phyloP scores from a whole-genome alignment of 1,284 basidiomycete species.

The Fomitopsis palustris region DNA sequence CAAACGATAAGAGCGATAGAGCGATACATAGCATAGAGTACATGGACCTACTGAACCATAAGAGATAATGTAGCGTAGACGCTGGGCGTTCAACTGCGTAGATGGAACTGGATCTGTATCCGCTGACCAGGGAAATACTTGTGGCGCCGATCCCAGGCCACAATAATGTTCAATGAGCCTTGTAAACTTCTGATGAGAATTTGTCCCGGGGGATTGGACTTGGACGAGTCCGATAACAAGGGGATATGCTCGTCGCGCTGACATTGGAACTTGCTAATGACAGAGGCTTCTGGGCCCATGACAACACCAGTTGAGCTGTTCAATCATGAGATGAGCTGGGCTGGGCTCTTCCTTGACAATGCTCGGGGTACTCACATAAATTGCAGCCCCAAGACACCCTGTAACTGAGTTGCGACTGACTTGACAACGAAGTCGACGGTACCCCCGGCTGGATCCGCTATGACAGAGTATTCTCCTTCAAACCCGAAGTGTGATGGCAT shows the following conservation, averaged over 20 bases:
- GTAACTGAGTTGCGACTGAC: slow-evolving; percentile 34
- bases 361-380: slow-evolving; percentile 36
- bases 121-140: slow-evolving; percentile 46
- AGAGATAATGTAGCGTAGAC: not conserved
- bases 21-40: not conserved
- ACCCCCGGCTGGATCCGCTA: slow-evolving; percentile 38
- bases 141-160: slow-evolving; percentile 50
- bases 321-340: not conserved
- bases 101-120: slow-evolving; percentile 46
- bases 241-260: slow-evolving; percentile 31
- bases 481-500: slow-evolving; percentile 39
- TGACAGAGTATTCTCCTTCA: slow-evolving; percentile 51
- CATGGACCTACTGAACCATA: not conserved
- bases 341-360: not conserved
- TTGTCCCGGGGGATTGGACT: not conserved
- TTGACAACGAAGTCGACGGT: slow-evolving; percentile 32
- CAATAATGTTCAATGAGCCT: slow-evolving; percentile 48
- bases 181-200: slow-evolving; percentile 31
- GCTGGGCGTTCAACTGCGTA: slow-evolving; percentile 35
- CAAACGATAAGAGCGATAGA: not conserved
- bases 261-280: slow-evolving; percentile 39
- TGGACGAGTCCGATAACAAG: slow-evolving; percentile 9
- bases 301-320: slow-evolving; percentile 10
- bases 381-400: slow-evolving; percentile 29
- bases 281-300: slow-evolving; percentile 22